Base-by-base conservation (phyloP, 768 basidiomycete genomes). In the Coprinellus aureogranulatus region DNA sequence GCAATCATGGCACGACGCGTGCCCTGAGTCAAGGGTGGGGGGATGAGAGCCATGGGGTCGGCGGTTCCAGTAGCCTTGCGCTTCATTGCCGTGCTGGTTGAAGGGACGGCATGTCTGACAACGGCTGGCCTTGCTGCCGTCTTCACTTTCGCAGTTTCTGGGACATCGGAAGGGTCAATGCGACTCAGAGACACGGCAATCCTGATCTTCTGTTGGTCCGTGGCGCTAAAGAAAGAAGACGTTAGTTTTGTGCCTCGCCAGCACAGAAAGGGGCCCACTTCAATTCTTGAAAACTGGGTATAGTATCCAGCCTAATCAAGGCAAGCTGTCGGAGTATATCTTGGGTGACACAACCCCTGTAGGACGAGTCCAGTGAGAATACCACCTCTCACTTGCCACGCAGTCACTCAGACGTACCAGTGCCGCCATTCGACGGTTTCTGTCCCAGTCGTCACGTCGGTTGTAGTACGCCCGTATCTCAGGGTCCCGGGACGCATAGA, bases 341-440 rank as follows among this genome's bases (percentile, higher is more conserved):
- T 8, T 81, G 77, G 22, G 85, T 87, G 10, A 89, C 86, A 57
- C 89, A 91, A 59, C 86, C 88, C 89, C 88, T 89, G 60, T 14
- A 34, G 34, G 54, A 37, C 55, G 8, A 28, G 44, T 48, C n/a
- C 50, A 52, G 61, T 22, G 26, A 42, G 23, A 27, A 31, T 22
- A 18, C 40, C n/a, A n/a, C n/a, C n/a, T n/a, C 1, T 4, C 9
- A 31, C 4, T 20, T 27, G 5, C 18, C 31, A 59, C 1, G n/a
- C 47, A 56, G 50, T 31, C 18, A 31, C 28, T 31, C 39, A 39
- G 39, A 58, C 47, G 75, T 64, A 89, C 89, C 90, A 92, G 62
- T 92, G 90, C 41, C 83, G 76, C 90, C 90, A 92, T 64, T 85
- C 77, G 2, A 90, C 82, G 0, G 77, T 81, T 68, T 89, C 86